A percentile compares a stretch with the other conserved stretches of the same genome.
Conservation (phyloP, 2,329 filamentous ascomycete species). For the Microdochium bolleyi region DNA sequence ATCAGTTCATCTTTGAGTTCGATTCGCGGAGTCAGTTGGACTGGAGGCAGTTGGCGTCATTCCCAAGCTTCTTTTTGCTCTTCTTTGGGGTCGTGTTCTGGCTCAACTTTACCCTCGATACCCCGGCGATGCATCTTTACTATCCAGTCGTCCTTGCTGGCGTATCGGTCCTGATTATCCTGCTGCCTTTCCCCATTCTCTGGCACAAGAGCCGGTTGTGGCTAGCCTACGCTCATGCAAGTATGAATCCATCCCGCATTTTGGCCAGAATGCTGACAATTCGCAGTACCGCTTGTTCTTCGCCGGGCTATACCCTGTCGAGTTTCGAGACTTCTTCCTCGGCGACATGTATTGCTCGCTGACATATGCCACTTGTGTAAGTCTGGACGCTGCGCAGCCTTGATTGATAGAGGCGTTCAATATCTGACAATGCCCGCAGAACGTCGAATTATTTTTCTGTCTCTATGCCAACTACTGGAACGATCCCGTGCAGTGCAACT, state of each 20-base stretch:
- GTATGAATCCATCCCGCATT: slow-evolving; percentile 19
- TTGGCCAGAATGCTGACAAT: slow-evolving; percentile 15
- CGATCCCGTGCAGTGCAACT: slow-evolving; percentile 72
- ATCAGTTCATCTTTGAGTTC: slow-evolving; percentile 94
- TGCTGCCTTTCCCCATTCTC: slow-evolving; percentile 67
- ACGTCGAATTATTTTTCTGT: slow-evolving; percentile 90
- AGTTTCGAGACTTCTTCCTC: slow-evolving; percentile 95
- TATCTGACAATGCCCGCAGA: slow-evolving; percentile 39
- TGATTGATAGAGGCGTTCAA: neutral
- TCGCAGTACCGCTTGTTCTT: slow-evolving; percentile 72
- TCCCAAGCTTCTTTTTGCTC: slow-evolving; percentile 78
- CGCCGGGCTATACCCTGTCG: slow-evolving; percentile 83
- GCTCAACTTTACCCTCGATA: slow-evolving; percentile 76
- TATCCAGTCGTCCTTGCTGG: slow-evolving; percentile 77
- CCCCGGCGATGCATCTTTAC: slow-evolving; percentile 66
- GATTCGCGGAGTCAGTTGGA: slow-evolving; percentile 79
- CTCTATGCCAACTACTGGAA: slow-evolving; percentile 76
- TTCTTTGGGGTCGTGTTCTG: slow-evolving; percentile 75
- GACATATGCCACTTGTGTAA: slow-evolving; percentile 79
- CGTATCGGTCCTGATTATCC: slow-evolving; percentile 58
- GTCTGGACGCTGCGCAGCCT: slow-evolving; percentile 32
- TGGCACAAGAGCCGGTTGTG: slow-evolving; percentile 74
- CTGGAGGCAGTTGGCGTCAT: slow-evolving; percentile 81
- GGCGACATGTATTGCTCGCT: slow-evolving; percentile 97
- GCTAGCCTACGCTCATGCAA: slow-evolving; percentile 82